Evolutionary conservation across 805 yeast genomes (phyloP).

Genomic region (Saccharomyces eubayanus): DNA sequence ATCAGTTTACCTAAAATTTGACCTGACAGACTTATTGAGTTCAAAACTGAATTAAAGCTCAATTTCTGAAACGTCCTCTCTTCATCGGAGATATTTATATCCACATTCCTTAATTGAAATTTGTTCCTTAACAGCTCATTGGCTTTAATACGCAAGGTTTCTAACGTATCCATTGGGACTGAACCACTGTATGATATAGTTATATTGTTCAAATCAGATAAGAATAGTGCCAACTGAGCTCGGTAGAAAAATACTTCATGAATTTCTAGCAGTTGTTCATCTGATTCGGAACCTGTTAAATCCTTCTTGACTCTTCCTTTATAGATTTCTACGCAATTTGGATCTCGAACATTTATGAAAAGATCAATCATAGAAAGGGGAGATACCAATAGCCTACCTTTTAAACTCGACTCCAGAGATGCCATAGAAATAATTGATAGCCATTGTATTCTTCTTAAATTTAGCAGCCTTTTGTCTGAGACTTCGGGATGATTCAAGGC

Average conservation of each 20-base stretch:
- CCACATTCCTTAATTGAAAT: constrained; percentile 1
- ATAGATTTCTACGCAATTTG: constrained; percentile 6
- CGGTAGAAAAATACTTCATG: constrained; percentile 10
- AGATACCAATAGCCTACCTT: constrained; percentile 9
- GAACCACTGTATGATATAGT: constrained; percentile 10
- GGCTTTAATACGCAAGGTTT: constrained; percentile 7
- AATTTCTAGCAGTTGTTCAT: constrained; percentile 1
- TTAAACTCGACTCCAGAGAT: constrained; percentile 13
- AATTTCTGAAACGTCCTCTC: background rate
- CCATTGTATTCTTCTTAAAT: constrained; percentile 17
- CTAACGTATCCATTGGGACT: constrained; percentile 9
- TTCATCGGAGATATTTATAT: background rate
- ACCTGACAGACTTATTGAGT: constrained; percentile 9
- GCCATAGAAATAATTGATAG: constrained; percentile 8
- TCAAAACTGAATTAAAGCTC: constrained; percentile 1
- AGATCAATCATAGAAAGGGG: constrained; percentile 5
- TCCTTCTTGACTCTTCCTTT: constrained; percentile 7
- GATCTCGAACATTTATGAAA: constrained; percentile 5
- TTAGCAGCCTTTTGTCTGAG: constrained; percentile 9
- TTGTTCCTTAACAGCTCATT: constrained; percentile 7
- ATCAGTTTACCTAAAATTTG: constrained; percentile 11
- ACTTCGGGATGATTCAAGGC: constrained; percentile 4
- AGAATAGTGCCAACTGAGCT: constrained; percentile 7
- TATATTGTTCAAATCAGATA: constrained; percentile 12
- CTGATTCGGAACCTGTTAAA: constrained; percentile 2